Percentiles rank a stretch among this genome's conserved stretches.
phyloP scores from a whole-genome alignment of 2,329 filamentous ascomycete species.

The Xylariaceae sp. region DNA sequence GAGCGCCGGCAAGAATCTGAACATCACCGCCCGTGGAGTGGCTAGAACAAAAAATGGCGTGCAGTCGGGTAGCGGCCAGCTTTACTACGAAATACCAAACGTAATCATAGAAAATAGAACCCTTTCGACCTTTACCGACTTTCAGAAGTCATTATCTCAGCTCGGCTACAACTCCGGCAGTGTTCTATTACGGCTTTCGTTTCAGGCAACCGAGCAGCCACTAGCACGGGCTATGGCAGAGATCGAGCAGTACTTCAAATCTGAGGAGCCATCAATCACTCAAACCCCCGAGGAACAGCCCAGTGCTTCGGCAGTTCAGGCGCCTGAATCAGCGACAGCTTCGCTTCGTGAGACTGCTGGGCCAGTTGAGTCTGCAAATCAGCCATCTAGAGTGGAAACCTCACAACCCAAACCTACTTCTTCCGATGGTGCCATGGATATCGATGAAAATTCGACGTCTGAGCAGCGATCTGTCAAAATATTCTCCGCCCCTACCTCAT shows the following conservation, averaged over 20 bases:
- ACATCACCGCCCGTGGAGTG: conserved; percentile 80
- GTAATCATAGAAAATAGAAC: conserved; percentile 81
- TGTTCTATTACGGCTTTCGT: conserved; percentile 72
- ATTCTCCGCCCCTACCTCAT: conserved; percentile 71
- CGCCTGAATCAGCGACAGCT: conserved; percentile 11
- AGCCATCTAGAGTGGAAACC: neutral
- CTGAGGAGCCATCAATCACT: conserved; percentile 23
- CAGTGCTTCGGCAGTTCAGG: conserved; percentile 11
- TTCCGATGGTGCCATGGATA: conserved; percentile 28
- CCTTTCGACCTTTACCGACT: conserved; percentile 69
- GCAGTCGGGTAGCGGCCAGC: conserved; percentile 61
- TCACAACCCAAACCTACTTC: neutral
- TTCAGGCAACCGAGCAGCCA: conserved; percentile 70
- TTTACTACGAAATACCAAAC: conserved; percentile 85
- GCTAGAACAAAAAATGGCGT: conserved; percentile 55
- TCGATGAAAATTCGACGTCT: conserved; percentile 19
- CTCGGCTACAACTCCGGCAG: conserved; percentile 83
- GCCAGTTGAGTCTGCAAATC: neutral
- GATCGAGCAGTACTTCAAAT: conserved; percentile 71
- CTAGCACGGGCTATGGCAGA: conserved; percentile 81
- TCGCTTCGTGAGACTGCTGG: conserved; percentile 6
- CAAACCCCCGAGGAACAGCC: conserved; percentile 10
- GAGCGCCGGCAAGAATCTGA: conserved; percentile 59
- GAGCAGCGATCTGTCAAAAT: conserved; percentile 58
- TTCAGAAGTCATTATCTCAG: conserved; percentile 86